These are phyloP conservation scores for Solanum pinnatisectum DNA, from an alignment of 257 asterid genomes.

Conservation along the genomic window DNA sequence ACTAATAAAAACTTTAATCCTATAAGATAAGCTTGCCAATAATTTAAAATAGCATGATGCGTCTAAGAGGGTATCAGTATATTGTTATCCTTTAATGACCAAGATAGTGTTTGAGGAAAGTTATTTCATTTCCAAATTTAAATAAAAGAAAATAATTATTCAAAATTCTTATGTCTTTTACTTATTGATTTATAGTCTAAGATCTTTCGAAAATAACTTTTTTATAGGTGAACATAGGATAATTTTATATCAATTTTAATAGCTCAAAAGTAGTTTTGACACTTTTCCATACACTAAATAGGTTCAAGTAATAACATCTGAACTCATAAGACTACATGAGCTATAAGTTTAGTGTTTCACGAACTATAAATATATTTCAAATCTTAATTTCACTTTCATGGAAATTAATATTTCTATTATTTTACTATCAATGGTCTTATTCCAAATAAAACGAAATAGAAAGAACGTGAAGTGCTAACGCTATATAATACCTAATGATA, in stretches of 20 bases:
- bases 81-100: too few species aligned
- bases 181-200: too few species aligned
- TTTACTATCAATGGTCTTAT: too few species aligned
- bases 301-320: neutral
- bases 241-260: too few species aligned
- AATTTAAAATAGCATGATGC: too few species aligned
- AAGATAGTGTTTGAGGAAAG: too few species aligned
- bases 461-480: too few species aligned
- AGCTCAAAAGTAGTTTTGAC: neutral
- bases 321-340: neutral
- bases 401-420: neutral
- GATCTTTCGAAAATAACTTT: rapidly evolving
- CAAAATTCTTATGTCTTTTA: too few species aligned
- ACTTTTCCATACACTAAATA: neutral
- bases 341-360: neutral
- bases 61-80: too few species aligned
- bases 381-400: neutral
- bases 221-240: rapidly evolving
- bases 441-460: too few species aligned
- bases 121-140: too few species aligned
- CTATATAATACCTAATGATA: neutral
- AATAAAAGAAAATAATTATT: too few species aligned
- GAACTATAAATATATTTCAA: neutral
- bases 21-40: neutral
- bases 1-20: neutral